Conservation (phyloP, 2,329 filamentous ascomycete species). For the Mariannaea sp. region DNA sequence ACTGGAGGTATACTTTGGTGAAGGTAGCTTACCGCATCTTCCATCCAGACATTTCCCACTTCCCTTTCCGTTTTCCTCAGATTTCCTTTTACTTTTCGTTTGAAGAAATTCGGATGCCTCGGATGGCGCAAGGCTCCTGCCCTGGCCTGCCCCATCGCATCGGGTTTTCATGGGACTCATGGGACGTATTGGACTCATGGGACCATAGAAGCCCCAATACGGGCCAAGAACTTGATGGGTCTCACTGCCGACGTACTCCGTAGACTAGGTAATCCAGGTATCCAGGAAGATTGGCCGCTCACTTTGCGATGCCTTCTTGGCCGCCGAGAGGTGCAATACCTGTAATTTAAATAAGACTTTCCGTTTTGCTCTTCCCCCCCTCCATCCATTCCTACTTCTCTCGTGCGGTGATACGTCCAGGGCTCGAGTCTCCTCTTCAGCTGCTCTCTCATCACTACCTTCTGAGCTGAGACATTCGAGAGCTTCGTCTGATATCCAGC, state of each 20-base stretch:
- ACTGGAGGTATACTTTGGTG: too few species aligned
- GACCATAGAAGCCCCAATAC: neutral
- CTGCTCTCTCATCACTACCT: neutral
- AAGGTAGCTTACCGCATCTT: neutral
- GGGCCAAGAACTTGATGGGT: too few species aligned
- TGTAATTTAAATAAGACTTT: slow-evolving; percentile 3
- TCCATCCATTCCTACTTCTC: neutral
- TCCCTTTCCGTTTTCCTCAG: neutral
- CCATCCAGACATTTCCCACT: neutral
- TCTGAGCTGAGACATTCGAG: neutral
- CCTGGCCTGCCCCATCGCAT: neutral
- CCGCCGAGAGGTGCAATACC: too few species aligned
- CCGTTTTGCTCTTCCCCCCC: neutral
- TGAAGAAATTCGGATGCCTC: slow-evolving; percentile 40
- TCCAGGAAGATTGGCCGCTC: neutral
- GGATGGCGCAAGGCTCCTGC: slow-evolving; percentile 19
- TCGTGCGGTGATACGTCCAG: neutral
- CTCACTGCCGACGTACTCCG: neutral
- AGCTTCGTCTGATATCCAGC: too few species aligned
- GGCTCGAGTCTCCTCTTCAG: neutral
- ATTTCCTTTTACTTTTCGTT: slow-evolving; percentile 14
- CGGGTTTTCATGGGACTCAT: neutral
- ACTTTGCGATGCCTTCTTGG: slow-evolving; percentile 6
- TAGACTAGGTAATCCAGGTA: too few species aligned
- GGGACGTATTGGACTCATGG: neutral